Conservation (phyloP, 2,329 filamentous ascomycete species). For the Hypoxylon sp. region DNA sequence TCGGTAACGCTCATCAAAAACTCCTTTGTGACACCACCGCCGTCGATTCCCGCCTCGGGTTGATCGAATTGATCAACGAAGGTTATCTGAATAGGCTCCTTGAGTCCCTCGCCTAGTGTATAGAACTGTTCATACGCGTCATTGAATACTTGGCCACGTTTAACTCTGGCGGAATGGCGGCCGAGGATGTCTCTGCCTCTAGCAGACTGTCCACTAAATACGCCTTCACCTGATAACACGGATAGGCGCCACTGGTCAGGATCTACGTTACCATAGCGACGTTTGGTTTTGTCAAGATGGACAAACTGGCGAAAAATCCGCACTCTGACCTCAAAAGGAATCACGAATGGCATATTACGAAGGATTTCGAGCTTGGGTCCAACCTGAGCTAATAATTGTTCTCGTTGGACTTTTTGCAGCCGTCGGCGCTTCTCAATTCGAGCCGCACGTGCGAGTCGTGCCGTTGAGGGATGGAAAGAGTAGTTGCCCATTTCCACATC, state of each 20-base stretch:
- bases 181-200: conserved; percentile 52
- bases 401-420: conserved; percentile 72
- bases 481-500: no score
- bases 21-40: conserved; percentile 96
- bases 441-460: conserved; percentile 68
- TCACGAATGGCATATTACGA: conserved; percentile 95
- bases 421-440: conserved; percentile 71
- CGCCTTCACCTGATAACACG: conserved; percentile 55
- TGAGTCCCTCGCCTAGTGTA: conserved; percentile 79
- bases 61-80: conserved; percentile 92
- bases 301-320: conserved; percentile 95
- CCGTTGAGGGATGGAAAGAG: conserved; percentile 54
- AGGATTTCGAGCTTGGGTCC: conserved; percentile 89
- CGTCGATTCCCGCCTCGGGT: conserved; percentile 92
- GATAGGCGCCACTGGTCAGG: conserved; percentile 78
- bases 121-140: conserved; percentile 90
- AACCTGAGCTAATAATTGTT: conserved; percentile 78
- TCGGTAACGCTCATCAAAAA: conserved; percentile 89
- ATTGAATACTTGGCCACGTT: conserved; percentile 79
- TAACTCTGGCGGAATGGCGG: conserved; percentile 80
- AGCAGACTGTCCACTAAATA: conserved; percentile 33
- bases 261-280: conserved; percentile 74
- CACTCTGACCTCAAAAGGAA: conserved; percentile 90
- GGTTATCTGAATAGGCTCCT: conserved; percentile 95
- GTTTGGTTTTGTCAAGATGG: conserved; percentile 77